A percentile compares a stretch with the other conserved stretches of the same genome.
phyloP scores from a whole-genome alignment of 2,329 filamentous ascomycete genomes.

The Helicocarpus griseus region DNA sequence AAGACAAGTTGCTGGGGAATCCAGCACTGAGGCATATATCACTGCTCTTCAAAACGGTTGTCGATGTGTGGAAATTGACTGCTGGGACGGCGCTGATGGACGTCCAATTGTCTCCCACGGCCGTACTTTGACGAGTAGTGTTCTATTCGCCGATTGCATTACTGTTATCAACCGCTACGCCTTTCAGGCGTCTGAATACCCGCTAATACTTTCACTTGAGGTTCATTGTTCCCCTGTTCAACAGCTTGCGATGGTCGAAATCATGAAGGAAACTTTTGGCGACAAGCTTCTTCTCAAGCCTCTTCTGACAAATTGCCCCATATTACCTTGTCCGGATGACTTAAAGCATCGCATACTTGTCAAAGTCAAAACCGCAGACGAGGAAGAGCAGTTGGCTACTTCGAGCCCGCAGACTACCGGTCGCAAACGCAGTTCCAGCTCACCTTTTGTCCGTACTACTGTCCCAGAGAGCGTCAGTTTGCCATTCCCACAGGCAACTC shows the following conservation, averaged over 20 bases:
- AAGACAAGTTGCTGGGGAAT: conserved; percentile 78
- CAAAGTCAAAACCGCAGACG: conserved; percentile 69
- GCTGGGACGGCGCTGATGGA: conserved; percentile 87
- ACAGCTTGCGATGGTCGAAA: conserved; percentile 78
- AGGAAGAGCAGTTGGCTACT: conserved; percentile 38
- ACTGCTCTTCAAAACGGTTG: conserved; percentile 78
- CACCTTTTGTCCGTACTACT: conserved; percentile 58
- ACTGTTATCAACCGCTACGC: conserved; percentile 91
- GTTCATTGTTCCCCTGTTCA: conserved; percentile 82
- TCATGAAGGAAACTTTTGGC: conserved; percentile 77
- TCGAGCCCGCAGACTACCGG: conserved; percentile 39
- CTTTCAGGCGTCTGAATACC: conserved; percentile 77
- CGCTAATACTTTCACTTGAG: conserved; percentile 88
- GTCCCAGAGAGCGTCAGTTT: conserved; percentile 47
- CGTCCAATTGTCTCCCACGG: conserved; percentile 87
- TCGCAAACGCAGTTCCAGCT: conserved; percentile 64
- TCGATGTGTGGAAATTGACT: conserved; percentile 93
- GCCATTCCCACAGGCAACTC: conserved; percentile 39
- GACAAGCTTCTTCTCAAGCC: conserved; percentile 69
- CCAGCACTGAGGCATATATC: conserved; percentile 93
- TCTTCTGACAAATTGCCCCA: conserved; percentile 55
- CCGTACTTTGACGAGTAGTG: conserved; percentile 75
- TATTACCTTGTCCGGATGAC: conserved; percentile 76
- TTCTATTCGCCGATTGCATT: conserved; percentile 86
- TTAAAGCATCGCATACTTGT: conserved; percentile 75